A percentile compares a stretch with the other conserved stretches of the same genome.
Conservation (phyloP, 1,284 basidiomycete species). For the Cryptococcus hybrid region DNA sequence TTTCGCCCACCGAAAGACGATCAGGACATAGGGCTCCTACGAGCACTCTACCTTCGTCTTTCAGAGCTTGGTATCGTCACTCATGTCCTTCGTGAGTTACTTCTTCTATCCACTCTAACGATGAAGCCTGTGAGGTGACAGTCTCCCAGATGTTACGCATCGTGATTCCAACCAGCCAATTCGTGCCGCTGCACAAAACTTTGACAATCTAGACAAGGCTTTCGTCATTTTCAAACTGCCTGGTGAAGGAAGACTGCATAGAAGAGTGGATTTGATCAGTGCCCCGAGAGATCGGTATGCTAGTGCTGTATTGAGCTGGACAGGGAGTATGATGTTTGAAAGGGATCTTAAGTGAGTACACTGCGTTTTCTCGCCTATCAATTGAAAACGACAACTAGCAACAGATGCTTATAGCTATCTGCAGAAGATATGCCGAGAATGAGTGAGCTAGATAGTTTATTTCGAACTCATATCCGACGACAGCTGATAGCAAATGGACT, state of each 20-base stretch:
- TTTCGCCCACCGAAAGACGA: conserved; percentile 40
- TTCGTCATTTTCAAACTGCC: conserved; percentile 38
- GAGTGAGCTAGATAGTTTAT: conserved; percentile 10
- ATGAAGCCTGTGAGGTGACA: not conserved
- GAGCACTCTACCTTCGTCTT: conserved; percentile 33
- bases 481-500: not conserved
- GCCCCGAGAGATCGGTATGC: conserved; percentile 44
- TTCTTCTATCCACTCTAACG: not conserved
- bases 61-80: conserved; percentile 40
- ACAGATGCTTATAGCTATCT: not conserved
- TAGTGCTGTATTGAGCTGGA: conserved; percentile 46
- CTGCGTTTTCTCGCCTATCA: not conserved
- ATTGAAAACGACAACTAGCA: not conserved
- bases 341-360: conserved; percentile 39
- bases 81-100: conserved; percentile 45
- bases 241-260: conserved; percentile 27
- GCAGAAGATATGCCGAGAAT: conserved; percentile 31
- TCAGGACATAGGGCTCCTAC: conserved; percentile 33
- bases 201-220: conserved; percentile 50
- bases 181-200: conserved; percentile 40
- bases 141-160: conserved; percentile 27
- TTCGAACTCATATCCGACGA: not conserved
- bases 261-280: conserved; percentile 47
- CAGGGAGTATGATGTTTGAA: conserved; percentile 52
- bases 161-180: conserved; percentile 24